Evolutionary conservation across 2,329 filamentous ascomycete species (phyloP).

Genomic region (Akanthomyces uredinophilus): DNA sequence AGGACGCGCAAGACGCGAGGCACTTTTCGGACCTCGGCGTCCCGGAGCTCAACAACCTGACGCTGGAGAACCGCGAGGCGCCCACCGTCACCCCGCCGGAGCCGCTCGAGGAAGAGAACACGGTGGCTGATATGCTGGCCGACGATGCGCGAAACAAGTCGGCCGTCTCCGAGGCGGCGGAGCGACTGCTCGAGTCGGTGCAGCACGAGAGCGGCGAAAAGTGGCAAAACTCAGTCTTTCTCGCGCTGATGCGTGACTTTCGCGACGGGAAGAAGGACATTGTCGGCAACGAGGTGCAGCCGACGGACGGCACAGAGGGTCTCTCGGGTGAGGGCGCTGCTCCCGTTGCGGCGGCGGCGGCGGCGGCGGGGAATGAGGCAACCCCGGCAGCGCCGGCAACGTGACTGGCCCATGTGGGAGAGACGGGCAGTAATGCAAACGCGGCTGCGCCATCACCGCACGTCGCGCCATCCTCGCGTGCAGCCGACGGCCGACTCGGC

Average conservation of each 20-base stretch:
- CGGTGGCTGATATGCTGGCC: slow-evolving; percentile 15
- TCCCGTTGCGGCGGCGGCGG: background rate
- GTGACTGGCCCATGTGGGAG: slow-evolving; percentile 1
- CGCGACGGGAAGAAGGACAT: slow-evolving; percentile 41
- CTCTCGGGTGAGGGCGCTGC: slow-evolving; percentile 10
- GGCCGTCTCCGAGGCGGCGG: slow-evolving; percentile 38
- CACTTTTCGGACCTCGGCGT: slow-evolving; percentile 27
- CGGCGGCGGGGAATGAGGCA: background rate
- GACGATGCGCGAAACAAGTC: slow-evolving; percentile 25
- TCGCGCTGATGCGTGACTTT: slow-evolving; percentile 42
- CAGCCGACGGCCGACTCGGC: too few relatives aligned
- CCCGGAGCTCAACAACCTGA: slow-evolving; percentile 29
- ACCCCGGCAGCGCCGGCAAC: background rate
- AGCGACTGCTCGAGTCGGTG: slow-evolving; percentile 38
- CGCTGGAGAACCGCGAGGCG: slow-evolving; percentile 19
- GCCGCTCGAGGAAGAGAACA: slow-evolving; percentile 17
- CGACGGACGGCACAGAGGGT: slow-evolving; percentile 20
- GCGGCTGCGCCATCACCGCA: background rate
- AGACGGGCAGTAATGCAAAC: background rate
- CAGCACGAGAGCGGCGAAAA: slow-evolving; percentile 41
- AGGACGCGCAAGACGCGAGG: slow-evolving; percentile 1
- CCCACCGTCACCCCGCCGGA: slow-evolving; percentile 9
- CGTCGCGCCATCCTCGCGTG: background rate
- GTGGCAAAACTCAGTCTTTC: slow-evolving; percentile 42
- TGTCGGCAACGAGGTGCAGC: slow-evolving; percentile 35